A percentile compares a stretch with the other conserved stretches of the same genome.
phyloP scores from a whole-genome alignment of 2,329 filamentous ascomycete species.

The Paracamarosporium sp. region DNA sequence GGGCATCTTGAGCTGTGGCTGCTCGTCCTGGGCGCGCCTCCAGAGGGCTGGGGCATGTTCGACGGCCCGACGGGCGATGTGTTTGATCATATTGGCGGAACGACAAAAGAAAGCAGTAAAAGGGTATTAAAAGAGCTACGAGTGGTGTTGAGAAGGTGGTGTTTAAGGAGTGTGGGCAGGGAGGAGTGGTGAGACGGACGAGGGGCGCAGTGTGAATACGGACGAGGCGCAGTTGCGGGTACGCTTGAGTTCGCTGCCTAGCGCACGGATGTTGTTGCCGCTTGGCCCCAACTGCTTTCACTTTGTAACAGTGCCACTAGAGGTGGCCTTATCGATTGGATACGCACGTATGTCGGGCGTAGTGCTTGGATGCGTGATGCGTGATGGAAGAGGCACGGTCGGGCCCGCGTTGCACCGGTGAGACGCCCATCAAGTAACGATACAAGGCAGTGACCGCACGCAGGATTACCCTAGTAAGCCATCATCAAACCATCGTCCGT shows the following conservation, averaged over 20 bases:
- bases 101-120: conserved; percentile 11
- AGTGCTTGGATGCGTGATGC: no score
- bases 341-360: no score
- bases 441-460: background rate
- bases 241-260: conserved; percentile 19
- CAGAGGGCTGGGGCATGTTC: conserved; percentile 33
- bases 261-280: conserved; percentile 11
- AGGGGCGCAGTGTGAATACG: background rate
- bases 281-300: background rate
- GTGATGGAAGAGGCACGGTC: background rate
- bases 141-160: conserved; percentile 6
- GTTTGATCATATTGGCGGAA: conserved; percentile 28
- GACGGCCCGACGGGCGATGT: conserved; percentile 40
- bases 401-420: background rate
- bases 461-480: background rate
- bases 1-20: conserved; percentile 33
- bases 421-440: background rate
- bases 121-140: conserved; percentile 1
- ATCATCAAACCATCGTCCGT: background rate
- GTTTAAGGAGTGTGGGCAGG: conserved; percentile 9
- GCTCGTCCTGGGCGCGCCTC: conserved; percentile 33
- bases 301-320: no score
- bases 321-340: no score
- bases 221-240: background rate
- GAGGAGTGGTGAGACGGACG: conserved; percentile 6